Base-by-base conservation (phyloP, 176 grass and related monocot species). In the Phoenix dactylifera region DNA sequence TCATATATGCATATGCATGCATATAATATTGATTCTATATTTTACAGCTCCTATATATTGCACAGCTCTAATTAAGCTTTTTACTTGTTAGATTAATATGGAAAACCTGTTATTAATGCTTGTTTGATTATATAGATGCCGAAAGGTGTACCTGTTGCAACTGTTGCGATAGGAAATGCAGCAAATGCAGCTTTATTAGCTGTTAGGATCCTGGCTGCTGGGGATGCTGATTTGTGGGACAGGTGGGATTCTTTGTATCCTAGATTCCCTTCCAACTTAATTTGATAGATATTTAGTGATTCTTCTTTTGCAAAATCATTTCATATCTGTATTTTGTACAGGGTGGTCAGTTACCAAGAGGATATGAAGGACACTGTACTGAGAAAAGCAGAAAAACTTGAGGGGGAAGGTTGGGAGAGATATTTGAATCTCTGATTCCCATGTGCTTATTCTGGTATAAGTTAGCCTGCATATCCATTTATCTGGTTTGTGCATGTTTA, bases 141-240 rank as follows among this genome's bases (percentile, higher is more conserved):
- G 2, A 98, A 91, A 74, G 84, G 88, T 77, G 86, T 89, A 69
- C 88, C 93, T 35, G 88, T 98, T 71, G 82, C 74, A 25, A 77
- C 84, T 24, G 26, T 88, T 76, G 84, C 84, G 52, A 89, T 92
- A 22, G 84, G 73, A 60, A 98, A 89, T 76, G 87, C 84, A 2
- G 72, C 83, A 78, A 97, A 97, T 88, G 93, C 87, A 58, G 88
- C 84, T 67, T 69, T 98, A 26, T 53, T 89, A 73, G 79, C 87
- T 54, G 81, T 77, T 77, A 72, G 71, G 80, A 86, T 88, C 1
- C 67, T 98, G 39, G 81, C 74, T 25, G 16, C 16, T 63, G 71
- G 54, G 22, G 87, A 98, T 80, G 16, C 72, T 70, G 79, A 92
- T 76, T 72, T 98, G 67, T 76, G 12, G 3, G 82, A 83, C 50